Evolutionary conservation across 176 grass and related monocot species (phyloP).

Genomic region (Aegilops longissima): DNA sequence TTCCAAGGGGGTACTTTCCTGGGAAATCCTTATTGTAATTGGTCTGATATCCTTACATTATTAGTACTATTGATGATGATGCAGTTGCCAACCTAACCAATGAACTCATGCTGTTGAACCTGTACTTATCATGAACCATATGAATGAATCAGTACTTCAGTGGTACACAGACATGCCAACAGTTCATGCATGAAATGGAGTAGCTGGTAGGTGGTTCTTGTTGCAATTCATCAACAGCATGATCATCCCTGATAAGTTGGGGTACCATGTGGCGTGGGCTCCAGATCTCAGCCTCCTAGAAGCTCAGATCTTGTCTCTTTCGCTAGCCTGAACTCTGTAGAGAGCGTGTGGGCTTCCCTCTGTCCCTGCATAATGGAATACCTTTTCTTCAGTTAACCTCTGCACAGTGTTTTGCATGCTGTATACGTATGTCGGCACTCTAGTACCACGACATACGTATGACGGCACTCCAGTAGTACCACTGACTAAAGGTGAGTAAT

Average conservation of each 20-base stretch:
- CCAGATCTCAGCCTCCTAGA: background rate
- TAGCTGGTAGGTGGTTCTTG: background rate
- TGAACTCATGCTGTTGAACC: slow-evolving; percentile 6
- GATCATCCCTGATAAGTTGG: background rate
- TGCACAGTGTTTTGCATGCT: slow-evolving; percentile 2
- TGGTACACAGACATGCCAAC: slow-evolving; percentile 14
- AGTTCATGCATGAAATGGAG: slow-evolving; percentile 11
- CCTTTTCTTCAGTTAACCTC: slow-evolving; percentile 20
- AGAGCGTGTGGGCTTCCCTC: background rate
- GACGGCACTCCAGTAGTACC: background rate
- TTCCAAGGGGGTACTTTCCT: slow-evolving; percentile 23
- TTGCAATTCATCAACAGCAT: background rate
- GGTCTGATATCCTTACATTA: slow-evolving; percentile 10
- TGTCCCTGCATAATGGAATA: background rate
- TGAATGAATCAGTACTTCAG: background rate
- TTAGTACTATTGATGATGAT: background rate
- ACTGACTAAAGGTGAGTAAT: background rate
- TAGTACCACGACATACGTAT: no score
- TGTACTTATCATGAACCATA: slow-evolving; percentile 4
- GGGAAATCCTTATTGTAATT: slow-evolving; percentile 5
- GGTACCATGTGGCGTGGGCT: background rate
- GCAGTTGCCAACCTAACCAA: slow-evolving; percentile 7
- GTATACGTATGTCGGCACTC: background rate
- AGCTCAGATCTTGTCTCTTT: background rate
- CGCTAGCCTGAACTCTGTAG: background rate